Evolutionary conservation across 352 stramenopile genomes (phyloP).

Genomic region (Phytophthora europaea): DNA sequence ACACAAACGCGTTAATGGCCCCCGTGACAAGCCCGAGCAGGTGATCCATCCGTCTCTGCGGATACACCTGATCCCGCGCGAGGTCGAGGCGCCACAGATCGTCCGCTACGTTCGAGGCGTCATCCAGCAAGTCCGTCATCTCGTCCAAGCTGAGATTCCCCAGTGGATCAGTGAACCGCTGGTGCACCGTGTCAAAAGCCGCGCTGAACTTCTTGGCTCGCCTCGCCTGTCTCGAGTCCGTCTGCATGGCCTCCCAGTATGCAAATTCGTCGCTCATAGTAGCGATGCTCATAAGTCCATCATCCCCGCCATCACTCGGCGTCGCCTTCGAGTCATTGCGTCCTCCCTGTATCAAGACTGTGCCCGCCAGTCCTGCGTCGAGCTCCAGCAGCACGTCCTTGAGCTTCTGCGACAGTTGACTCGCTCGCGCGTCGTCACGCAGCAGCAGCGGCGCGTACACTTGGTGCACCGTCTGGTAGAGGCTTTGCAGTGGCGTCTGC

Average conservation of each 20-base stretch:
- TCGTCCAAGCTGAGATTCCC: conserved; percentile 74
- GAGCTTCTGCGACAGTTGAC: conserved; percentile 77
- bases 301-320: conserved; percentile 39
- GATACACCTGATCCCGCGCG: conserved; percentile 70
- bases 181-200: conserved; percentile 86
- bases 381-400: conserved; percentile 85
- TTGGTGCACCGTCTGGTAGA: conserved; percentile 86
- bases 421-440: conserved; percentile 50
- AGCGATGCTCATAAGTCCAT: conserved; percentile 79
- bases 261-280: conserved; percentile 89
- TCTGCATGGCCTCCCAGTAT: conserved; percentile 79
- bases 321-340: conserved; percentile 17
- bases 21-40: conserved; percentile 84
- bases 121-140: conserved; percentile 90
- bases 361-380: conserved; percentile 64
- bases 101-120: conserved; percentile 87
- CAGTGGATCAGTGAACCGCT: conserved; percentile 71
- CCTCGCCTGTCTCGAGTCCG: conserved; percentile 63
- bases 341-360: conserved; percentile 46
- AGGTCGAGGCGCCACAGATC: conserved; percentile 91
- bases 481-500: conserved; percentile 77
- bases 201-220: conserved; percentile 83
- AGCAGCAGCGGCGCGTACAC: conserved; percentile 87
- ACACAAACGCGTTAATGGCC: conserved; percentile 81
- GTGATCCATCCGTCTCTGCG: conserved; percentile 90